Base-by-base conservation (phyloP, 345 rosid species). In the Eucalyptus dawsonii region DNA sequence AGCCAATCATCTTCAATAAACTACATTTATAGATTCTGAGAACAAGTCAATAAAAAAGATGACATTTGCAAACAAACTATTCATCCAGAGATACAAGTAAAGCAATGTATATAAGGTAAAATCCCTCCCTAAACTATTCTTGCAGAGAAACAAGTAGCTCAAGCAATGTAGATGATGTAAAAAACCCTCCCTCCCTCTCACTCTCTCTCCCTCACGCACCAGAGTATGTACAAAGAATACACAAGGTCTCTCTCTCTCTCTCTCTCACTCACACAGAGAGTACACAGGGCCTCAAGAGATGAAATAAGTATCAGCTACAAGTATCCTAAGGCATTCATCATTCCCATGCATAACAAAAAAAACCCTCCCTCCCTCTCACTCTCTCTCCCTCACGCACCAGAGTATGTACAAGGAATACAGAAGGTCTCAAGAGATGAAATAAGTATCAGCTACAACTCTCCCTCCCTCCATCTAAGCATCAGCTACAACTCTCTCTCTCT, bases 241-340 rank as follows among this genome's bases (percentile, higher is more conserved):
- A 65, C 76, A 65, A 13, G 16, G 21, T 65, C 22, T 45, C 47
- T 45, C 47, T 45, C 47, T 9, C 49, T 45, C 11, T 4, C 49
- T 2, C 47, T 1, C 47, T 9, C 47, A 9, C 11, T 3, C 11
- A 24, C 29, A 47, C 37, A n/a, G 40, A 65, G 0, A n/a, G 11
- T 65, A 65, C 76, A 65, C 76, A n/a, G 31, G 31, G 37, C 16
- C 76, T 65, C 76, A n/a, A 65, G 19, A 65, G 76, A 65, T 65
- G 21, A 65, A 65, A 65, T n/a, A 65, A 65, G 10, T n/a, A 65
- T 65, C 37, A 9, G 19, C 76, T n/a, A 65, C 40, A 14, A 31
- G 37, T n/a, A 65, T 65, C 76, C 76, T 15, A n/a, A n/a, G 76
- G 76, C 37, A 65, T 65, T 14, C 40, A 65, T 65, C 37, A n/a